Percentiles rank a stretch among this genome's conserved stretches.
phyloP scores from a whole-genome alignment of 225 moss, liverwort and hornwort species.

The Thuidium tamariscinum region DNA sequence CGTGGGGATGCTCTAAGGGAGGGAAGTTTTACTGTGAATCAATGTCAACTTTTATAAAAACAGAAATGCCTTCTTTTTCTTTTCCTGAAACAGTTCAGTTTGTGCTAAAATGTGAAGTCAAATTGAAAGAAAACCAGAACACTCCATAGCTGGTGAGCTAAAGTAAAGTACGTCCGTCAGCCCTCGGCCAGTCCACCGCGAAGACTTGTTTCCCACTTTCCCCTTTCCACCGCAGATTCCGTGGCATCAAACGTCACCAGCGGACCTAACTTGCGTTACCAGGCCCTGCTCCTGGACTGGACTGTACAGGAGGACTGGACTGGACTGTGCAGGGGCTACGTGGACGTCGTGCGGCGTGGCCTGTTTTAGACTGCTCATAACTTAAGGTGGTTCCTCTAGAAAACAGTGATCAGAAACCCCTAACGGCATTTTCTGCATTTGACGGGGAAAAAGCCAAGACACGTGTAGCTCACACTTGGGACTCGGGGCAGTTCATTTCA shows the following conservation, averaged over 20 bases:
- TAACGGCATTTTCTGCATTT: background rate
- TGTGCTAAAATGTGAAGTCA: background rate
- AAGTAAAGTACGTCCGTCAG: background rate
- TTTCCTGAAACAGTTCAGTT: background rate
- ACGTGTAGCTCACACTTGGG: background rate
- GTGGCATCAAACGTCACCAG: background rate
- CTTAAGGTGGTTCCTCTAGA: no score
- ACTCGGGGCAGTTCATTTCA: no score
- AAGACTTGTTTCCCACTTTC: background rate
- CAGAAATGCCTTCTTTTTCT: background rate
- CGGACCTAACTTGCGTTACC: background rate
- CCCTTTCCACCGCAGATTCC: background rate
- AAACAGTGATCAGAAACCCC: no score
- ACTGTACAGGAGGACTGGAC: no score
- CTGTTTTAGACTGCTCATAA: background rate
- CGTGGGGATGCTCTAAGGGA: no score
- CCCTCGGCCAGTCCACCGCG: background rate
- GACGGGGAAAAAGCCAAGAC: background rate
- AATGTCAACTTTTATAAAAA: no score
- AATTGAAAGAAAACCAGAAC: background rate
- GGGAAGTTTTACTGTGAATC: no score
- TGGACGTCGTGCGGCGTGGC: background rate
- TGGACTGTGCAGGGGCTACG: background rate
- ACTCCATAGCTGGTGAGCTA: background rate
- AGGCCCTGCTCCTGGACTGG: background rate